Evolutionary conservation across 2,329 filamentous ascomycete genomes (phyloP), one percentile per base, ranked within the genome.

Genomic region (Graphilbum fragrans): DNA sequence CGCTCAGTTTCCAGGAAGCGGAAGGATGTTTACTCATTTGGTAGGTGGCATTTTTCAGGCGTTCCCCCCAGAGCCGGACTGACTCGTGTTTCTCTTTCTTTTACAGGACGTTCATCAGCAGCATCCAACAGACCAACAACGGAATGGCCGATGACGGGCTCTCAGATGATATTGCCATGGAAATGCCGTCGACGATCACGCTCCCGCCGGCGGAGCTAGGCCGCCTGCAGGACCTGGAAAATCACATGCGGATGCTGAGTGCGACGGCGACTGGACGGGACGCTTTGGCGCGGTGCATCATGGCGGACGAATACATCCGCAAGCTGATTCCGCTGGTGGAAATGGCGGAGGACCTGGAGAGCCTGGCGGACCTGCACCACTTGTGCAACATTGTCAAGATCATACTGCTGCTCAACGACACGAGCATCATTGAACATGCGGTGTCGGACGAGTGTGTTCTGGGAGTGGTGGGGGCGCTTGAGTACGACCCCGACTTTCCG

Each of bases 311-410:
- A 48, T 95, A 94, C 58, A 86, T 98, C 47, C 66, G 75, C 49
- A 93, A 90, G 58, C 69, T 98, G 39, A 81, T 92, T 39, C 86
- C 86, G 1, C 61, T 96, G 39, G 85, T 98, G 37, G 76, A 84
- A 45, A 80, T 85, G 64, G 90, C 92, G 10, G 92, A 98, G 60
- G 86, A 94, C 53, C 72, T 94, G 45, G 86, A 98, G 61, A 88
- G 85, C 57, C 66, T 94, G 9, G 64, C 75, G 19, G 90, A 96
- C 55, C 66, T 98, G 45, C 92, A 96, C 59, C 78, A 84, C 37
- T 68, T 98, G 36, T 98, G 92, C 74, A 94, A 87, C 58, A 95
- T 98, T 58, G 92, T 95, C 85, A 98, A 98, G 69, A 83, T 82
- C 45, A 74, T 96, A 43, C 93, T 98, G 41, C 68, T 96, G 41